Evolutionary conservation across 306 rosid genomes (phyloP).

Genomic region (Sindora glabra): DNA sequence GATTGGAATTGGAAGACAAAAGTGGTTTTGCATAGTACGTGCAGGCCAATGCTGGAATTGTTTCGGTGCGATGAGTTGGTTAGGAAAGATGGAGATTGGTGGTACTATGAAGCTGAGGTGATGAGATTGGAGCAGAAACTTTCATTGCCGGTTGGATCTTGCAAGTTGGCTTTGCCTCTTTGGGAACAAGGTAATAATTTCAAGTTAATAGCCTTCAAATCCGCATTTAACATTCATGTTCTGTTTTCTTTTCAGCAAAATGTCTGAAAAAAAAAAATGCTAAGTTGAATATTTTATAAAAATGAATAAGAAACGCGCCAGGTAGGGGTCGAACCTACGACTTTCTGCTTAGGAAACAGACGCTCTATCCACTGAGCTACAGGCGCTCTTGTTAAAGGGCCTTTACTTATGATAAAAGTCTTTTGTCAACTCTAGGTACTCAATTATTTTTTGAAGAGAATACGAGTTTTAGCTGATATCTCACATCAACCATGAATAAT

Average conservation of each 20-base stretch:
- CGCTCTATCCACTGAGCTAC: conserved; percentile 75
- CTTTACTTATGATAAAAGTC: too few relatives aligned
- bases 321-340: conserved; percentile 59
- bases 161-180: conserved; percentile 75
- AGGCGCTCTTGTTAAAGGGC: conserved; percentile 26
- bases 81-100: conserved; percentile 62
- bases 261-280: too few relatives aligned
- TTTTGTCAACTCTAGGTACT: too few relatives aligned
- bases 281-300: too few relatives aligned
- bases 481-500: conserved; percentile 6
- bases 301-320: conserved; percentile 31
- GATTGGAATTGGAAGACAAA: conserved; percentile 40
- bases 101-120: conserved; percentile 57
- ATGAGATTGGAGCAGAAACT: conserved; percentile 54
- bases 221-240: neutral
- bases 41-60: conserved; percentile 86
- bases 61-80: conserved; percentile 74
- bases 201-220: neutral
- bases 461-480: neutral
- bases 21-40: conserved; percentile 66
- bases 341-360: conserved; percentile 76
- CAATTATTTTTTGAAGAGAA: neutral
- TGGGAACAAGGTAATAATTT: conserved; percentile 79
- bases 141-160: conserved; percentile 76
- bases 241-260: too few relatives aligned